Evolutionary conservation across 768 basidiomycete genomes (phyloP).

Genomic region (Phallus indusiatus): DNA sequence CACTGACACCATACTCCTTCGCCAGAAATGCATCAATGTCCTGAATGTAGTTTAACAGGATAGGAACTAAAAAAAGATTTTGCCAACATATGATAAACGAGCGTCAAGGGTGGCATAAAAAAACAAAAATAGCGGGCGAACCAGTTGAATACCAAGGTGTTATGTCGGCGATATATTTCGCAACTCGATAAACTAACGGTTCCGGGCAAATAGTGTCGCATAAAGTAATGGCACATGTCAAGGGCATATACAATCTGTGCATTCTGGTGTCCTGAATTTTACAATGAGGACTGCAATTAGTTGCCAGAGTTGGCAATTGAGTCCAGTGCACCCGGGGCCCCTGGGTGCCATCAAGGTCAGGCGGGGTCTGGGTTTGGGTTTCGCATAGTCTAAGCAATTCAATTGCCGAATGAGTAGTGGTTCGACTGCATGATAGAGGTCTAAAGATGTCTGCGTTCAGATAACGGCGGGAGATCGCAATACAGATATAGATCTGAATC

Average conservation of each 20-base stretch:
- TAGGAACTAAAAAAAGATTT: neutral
- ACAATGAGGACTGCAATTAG: neutral
- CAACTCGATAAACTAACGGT: neutral
- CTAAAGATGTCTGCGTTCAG: conserved; percentile 4
- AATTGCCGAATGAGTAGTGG: neutral
- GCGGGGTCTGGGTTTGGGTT: too few species aligned
- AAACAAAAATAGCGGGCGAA: neutral
- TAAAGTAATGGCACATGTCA: conserved; percentile 2
- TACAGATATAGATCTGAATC: conserved; percentile 5
- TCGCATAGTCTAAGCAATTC: neutral
- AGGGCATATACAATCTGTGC: conserved; percentile 1
- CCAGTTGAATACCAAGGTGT: neutral
- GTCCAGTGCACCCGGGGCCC: neutral
- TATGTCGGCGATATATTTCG: neutral
- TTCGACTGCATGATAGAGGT: neutral
- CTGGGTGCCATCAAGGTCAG: neutral
- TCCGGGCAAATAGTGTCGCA: neutral
- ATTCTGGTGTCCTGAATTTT: neutral
- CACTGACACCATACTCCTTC: neutral
- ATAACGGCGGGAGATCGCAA: neutral
- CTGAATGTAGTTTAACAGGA: conserved; percentile 4
- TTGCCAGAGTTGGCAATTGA: neutral
- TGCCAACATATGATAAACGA: neutral
- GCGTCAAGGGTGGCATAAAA: neutral
- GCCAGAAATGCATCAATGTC: neutral